A percentile compares a stretch with the other conserved stretches of the same genome.
phyloP scores from a whole-genome alignment of 164 flowering plant species.

The Tetrastigma voinierianum region DNA sequence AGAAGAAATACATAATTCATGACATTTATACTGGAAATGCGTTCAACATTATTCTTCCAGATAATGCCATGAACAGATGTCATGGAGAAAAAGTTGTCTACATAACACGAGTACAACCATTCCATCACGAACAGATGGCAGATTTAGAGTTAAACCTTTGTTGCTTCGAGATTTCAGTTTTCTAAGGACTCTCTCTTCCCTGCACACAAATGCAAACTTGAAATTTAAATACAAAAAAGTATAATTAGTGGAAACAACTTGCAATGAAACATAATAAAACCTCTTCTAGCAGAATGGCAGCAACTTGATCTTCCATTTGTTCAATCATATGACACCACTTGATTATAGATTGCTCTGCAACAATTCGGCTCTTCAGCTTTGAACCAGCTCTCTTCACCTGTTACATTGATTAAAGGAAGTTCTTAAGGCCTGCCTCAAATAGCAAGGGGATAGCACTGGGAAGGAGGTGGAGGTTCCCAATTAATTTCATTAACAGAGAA shows the following conservation, averaged over 20 bases:
- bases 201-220: constrained; percentile 25
- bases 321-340: constrained; percentile 88
- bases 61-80: background rate
- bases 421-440: background rate
- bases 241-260: background rate
- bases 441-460: too few relatives aligned
- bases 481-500: too few relatives aligned
- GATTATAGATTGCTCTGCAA: constrained; percentile 77
- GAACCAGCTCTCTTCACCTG: constrained; percentile 92
- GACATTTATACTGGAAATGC: background rate
- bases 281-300: constrained; percentile 78
- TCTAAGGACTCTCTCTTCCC: constrained; percentile 83
- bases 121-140: background rate
- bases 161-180: constrained; percentile 98
- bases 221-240: background rate
- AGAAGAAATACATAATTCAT: background rate
- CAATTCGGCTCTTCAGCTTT: constrained; percentile 70
- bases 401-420: background rate
- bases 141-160: constrained; percentile 48
- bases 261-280: constrained; percentile 12
- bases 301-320: constrained; percentile 83
- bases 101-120: background rate
- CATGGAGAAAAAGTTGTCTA: background rate
- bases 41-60: background rate
- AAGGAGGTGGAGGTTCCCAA: too few relatives aligned